Evolutionary conservation across 768 basidiomycete genomes (phyloP).

Genomic region (Tephrocybe sp.): DNA sequence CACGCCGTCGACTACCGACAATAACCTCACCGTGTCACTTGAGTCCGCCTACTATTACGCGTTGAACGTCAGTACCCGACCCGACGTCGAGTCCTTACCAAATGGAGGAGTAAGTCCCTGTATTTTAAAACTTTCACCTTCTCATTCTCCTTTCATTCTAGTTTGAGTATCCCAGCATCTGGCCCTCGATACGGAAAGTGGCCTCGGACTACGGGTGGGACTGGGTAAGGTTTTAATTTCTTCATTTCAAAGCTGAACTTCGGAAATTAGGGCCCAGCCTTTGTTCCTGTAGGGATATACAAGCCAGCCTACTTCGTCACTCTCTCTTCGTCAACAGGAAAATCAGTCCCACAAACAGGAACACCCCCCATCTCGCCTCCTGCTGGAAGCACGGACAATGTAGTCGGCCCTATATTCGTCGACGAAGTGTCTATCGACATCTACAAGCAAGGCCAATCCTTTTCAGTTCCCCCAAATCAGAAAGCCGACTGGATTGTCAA

Average conservation of each 20-base stretch:
- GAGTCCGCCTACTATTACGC: constrained; percentile 58
- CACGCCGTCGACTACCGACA: constrained; percentile 29
- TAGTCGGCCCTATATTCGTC: constrained; percentile 37
- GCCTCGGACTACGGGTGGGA: constrained; percentile 64
- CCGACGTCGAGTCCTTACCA: constrained; percentile 48
- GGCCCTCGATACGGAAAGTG: constrained; percentile 50
- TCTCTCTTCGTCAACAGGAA: constrained; percentile 24
- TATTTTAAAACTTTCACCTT: background rate
- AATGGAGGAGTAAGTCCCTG: constrained; percentile 33
- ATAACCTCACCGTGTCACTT: constrained; percentile 48
- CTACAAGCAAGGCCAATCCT: constrained; percentile 50
- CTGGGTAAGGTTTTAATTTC: constrained; percentile 37
- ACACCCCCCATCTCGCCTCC: constrained; percentile 26
- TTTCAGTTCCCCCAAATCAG: constrained; percentile 43
- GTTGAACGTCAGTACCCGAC: constrained; percentile 47
- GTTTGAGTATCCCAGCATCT: constrained; percentile 52
- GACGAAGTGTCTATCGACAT: constrained; percentile 57
- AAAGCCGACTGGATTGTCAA: constrained; percentile 58
- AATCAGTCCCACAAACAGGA: constrained; percentile 15
- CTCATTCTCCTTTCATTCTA: constrained; percentile 15
- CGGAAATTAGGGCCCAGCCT: constrained; percentile 47
- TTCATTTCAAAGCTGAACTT: background rate
- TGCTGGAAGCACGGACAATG: constrained; percentile 17
- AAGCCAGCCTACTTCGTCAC: constrained; percentile 57
- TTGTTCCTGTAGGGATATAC: constrained; percentile 53